Percentiles rank a stretch among this genome's conserved stretches.
phyloP scores from a whole-genome alignment of 1,139 yeast species.

The Kodamaea ohmeri region DNA sequence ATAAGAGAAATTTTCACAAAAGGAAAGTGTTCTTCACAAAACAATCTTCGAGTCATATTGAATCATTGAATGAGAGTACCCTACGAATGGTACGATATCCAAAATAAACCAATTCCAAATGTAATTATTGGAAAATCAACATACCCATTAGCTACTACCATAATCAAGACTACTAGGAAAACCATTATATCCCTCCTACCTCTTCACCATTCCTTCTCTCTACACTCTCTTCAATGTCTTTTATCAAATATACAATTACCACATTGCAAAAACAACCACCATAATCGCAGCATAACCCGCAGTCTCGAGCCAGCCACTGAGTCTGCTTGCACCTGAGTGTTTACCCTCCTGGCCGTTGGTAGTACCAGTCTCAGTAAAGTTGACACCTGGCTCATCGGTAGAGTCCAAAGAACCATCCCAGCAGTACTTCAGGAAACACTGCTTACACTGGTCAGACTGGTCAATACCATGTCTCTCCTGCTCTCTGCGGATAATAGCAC shows the following conservation, averaged over 20 bases:
- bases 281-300: slow-evolving; percentile 13
- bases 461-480: slow-evolving; percentile 40
- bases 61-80: no score
- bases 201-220: background rate
- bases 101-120: no score
- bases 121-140: no score
- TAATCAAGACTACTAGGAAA: no score
- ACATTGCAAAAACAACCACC: slow-evolving; percentile 8
- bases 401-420: slow-evolving; percentile 36
- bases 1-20: no score
- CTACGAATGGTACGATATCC: no score
- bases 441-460: slow-evolving; percentile 38
- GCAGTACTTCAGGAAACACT: slow-evolving; percentile 40
- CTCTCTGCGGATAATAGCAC: slow-evolving; percentile 44
- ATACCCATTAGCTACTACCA: no score
- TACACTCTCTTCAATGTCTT: background rate
- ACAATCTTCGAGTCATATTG: no score
- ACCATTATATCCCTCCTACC: no score
- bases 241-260: no score
- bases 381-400: slow-evolving; percentile 18
- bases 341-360: slow-evolving; percentile 35
- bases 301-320: slow-evolving; percentile 9
- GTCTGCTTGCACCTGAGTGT: slow-evolving; percentile 15
- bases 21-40: no score
- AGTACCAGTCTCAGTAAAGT: slow-evolving; percentile 48